Conservation (phyloP, 768 basidiomycete genomes). For the Panus rudis region DNA sequence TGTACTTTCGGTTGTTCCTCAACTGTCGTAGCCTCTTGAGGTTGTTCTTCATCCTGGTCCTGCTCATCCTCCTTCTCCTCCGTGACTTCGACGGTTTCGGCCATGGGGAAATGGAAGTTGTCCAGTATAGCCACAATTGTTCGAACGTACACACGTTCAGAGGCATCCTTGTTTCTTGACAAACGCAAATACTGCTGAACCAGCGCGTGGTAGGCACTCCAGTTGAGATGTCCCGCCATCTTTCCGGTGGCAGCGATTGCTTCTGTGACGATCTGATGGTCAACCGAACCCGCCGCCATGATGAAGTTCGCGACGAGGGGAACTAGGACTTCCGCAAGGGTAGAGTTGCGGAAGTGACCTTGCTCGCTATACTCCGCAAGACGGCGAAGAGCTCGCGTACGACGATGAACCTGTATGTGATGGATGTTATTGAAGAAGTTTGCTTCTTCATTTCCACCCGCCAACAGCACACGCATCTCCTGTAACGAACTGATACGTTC, state of each 20-base stretch:
- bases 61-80: slow-evolving; percentile 21
- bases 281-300: slow-evolving; percentile 47
- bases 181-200: slow-evolving; percentile 78
- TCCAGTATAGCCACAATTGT: slow-evolving; percentile 79
- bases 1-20: slow-evolving; percentile 21
- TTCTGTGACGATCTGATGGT: slow-evolving; percentile 88
- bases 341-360: slow-evolving; percentile 57
- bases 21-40: slow-evolving; percentile 11
- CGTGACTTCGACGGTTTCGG: slow-evolving; percentile 37
- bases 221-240: slow-evolving; percentile 69
- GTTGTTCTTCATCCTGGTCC: slow-evolving; percentile 15
- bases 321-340: slow-evolving; percentile 75
- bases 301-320: slow-evolving; percentile 85
- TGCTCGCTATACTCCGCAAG: slow-evolving; percentile 71
- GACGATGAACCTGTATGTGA: slow-evolving; percentile 88
- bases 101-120: slow-evolving; percentile 88
- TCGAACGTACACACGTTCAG: slow-evolving; percentile 79
- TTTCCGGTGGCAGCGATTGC: slow-evolving; percentile 75
- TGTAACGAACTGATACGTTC: slow-evolving; percentile 50
- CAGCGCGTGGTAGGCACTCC: slow-evolving; percentile 77
- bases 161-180: slow-evolving; percentile 56
- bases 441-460: slow-evolving; percentile 86
- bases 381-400: slow-evolving; percentile 79
- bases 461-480: slow-evolving; percentile 78
- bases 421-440: slow-evolving; percentile 96